These are phyloP conservation scores for Euphrasia confusa DNA, from an alignment of 257 asterid species.

Conservation along the genomic window DNA sequence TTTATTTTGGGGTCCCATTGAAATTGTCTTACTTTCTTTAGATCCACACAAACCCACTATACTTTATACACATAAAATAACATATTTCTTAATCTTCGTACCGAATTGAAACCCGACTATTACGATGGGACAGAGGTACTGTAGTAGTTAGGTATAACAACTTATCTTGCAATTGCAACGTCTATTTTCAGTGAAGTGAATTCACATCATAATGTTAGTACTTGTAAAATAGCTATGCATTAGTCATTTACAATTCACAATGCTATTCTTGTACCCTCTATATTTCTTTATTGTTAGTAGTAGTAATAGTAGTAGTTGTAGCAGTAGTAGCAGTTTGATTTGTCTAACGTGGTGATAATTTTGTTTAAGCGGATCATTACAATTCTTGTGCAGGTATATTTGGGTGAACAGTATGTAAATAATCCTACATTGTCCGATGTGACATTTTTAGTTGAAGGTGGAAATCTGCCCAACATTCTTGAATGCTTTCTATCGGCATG, in stretches of 20 bases:
- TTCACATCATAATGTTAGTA: neutral
- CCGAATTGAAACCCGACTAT: no score
- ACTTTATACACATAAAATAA: no score
- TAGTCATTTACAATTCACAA: neutral
- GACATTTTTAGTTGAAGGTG: conserved; percentile 95
- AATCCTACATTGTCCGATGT: conserved; percentile 87
- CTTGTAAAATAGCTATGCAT: neutral
- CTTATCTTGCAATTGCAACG: conserved; percentile 1
- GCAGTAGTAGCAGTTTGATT: neutral
- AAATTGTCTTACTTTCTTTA: no score
- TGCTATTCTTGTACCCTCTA: neutral
- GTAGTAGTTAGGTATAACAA: neutral
- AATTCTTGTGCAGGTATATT: conserved; percentile 68
- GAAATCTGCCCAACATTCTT: conserved; percentile 23
- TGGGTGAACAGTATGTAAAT: conserved; percentile 94
- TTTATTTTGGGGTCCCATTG: no score
- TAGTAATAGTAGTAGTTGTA: no score
- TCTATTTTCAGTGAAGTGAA: neutral
- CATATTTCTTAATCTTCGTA: no score
- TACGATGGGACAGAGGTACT: neutral
- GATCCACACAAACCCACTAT: no score
- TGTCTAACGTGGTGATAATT: neutral
- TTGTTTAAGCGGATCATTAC: neutral
- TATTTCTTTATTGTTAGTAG: neutral
- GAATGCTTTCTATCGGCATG: conserved; percentile 14